phyloP scores from a whole-genome alignment of 148 eudicot genomes.

The Talinum fruticosum region DNA sequence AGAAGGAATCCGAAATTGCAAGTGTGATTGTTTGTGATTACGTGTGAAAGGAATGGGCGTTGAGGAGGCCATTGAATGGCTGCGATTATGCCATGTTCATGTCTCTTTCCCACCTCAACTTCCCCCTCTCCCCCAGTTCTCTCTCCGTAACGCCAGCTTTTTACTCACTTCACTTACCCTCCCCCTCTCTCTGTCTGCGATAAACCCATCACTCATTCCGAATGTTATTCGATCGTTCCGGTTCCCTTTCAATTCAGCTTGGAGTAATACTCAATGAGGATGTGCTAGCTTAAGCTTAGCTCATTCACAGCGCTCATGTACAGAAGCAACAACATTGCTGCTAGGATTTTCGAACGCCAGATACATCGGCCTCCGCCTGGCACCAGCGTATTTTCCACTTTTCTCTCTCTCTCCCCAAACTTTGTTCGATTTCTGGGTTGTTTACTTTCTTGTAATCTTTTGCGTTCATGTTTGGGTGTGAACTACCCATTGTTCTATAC shows the following conservation, averaged over 20 bases:
- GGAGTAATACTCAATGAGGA: background rate
- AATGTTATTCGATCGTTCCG: background rate
- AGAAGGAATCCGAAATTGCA: background rate
- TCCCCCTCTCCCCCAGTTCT: background rate
- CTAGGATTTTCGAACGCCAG: conserved; percentile 90
- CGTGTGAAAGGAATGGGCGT: background rate
- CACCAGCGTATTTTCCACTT: conserved; percentile 48
- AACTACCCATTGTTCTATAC: background rate
- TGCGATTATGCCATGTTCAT: background rate
- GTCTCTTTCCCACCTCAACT: conserved; percentile 6
- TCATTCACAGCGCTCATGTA: conserved; percentile 49
- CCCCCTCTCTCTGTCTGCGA: background rate
- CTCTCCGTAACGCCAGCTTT: background rate
- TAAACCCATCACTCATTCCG: background rate
- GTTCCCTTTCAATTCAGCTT: background rate
- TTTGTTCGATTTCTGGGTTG: background rate
- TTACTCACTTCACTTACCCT: background rate
- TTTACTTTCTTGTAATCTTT: background rate
- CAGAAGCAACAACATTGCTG: conserved; percentile 71
- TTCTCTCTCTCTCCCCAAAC: background rate
- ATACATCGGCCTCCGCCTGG: conserved; percentile 74
- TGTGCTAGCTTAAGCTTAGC: background rate
- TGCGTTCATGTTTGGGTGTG: background rate
- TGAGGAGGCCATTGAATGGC: background rate
- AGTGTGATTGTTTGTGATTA: background rate